A percentile compares a stretch with the other conserved stretches of the same genome.
These are phyloP conservation scores for Saxispiralis lemnorum DNA, from an alignment of 495 filamentous ascomycete genomes.

Conservation along the genomic window DNA sequence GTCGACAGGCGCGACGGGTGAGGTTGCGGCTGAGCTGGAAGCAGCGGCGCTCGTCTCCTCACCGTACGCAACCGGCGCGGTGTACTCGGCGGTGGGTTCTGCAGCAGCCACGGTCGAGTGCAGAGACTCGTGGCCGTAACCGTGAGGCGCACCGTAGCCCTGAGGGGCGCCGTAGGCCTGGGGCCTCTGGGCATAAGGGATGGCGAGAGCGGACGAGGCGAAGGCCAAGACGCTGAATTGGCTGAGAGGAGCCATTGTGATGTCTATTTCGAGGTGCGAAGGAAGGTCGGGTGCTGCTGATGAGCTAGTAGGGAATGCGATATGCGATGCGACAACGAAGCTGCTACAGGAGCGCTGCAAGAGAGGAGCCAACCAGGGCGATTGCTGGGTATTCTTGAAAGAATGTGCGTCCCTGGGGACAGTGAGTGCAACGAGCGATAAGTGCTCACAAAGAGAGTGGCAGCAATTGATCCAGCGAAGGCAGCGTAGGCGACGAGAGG, in stretches of 20 bases:
- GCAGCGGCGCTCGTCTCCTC: background rate
- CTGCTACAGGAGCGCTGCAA: slow-evolving; percentile 8
- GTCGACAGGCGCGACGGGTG: background rate
- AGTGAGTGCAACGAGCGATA: slow-evolving; percentile 24
- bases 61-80: too few relatives aligned
- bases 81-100: too few relatives aligned
- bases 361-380: slow-evolving; percentile 24
- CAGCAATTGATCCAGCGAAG: slow-evolving; percentile 9
- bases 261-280: background rate
- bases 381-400: slow-evolving; percentile 18
- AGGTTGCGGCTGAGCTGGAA: slow-evolving; percentile 3
- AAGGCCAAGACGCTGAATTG: slow-evolving; percentile 11
- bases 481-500: slow-evolving; percentile 3
- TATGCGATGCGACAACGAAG: background rate
- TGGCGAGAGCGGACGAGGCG: slow-evolving; percentile 8
- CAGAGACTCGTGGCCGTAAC: background rate
- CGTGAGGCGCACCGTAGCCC: background rate
- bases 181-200: slow-evolving; percentile 9
- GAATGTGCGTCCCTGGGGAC: slow-evolving; percentile 15
- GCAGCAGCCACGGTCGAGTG: too few relatives aligned
- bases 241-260: slow-evolving; percentile 13
- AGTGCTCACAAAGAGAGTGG: slow-evolving; percentile 18
- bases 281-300: background rate
- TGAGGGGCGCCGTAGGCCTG: background rate
- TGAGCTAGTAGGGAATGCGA: background rate